Conservation (phyloP, 495 filamentous ascomycete species). For the Podospora pseudocomata region DNA sequence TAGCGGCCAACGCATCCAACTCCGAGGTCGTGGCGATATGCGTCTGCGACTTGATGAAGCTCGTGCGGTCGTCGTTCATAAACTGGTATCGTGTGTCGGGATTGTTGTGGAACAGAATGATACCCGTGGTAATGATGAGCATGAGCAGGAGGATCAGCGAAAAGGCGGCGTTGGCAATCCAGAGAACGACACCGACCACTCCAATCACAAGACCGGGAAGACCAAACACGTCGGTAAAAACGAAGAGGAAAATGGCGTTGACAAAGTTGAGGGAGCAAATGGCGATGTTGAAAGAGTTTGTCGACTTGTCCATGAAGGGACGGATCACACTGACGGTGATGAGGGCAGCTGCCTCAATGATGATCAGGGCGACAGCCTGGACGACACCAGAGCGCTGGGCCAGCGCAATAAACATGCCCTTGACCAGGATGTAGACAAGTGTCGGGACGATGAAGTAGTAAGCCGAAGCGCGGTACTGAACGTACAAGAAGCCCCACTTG, state of each 20-base stretch:
- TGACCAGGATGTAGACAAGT: conserved; percentile 74
- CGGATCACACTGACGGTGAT: conserved; percentile 75
- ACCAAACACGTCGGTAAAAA: conserved; percentile 81
- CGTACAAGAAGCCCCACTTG: conserved; percentile 98
- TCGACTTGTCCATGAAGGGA: conserved; percentile 99
- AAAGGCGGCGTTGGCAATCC: conserved; percentile 86
- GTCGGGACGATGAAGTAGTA: conserved; percentile 94
- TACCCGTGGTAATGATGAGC: conserved; percentile 77
- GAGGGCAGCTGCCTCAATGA: conserved; percentile 80
- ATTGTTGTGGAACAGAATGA: conserved; percentile 87
- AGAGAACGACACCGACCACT: conserved; percentile 92
- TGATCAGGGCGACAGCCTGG: conserved; percentile 79
- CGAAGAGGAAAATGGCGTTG: conserved; percentile 79
- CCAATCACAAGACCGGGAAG: conserved; percentile 83
- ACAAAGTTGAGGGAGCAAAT: conserved; percentile 88
- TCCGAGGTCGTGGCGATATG: conserved; percentile 73
- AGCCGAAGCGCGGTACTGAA: conserved; percentile 92
- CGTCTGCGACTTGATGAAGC: conserved; percentile 98
- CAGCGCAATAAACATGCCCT: conserved; percentile 88
- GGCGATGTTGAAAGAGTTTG: conserved; percentile 93
- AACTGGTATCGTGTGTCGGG: conserved; percentile 94
- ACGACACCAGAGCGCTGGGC: conserved; percentile 67
- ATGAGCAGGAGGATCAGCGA: conserved; percentile 80
- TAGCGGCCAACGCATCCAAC: conserved; percentile 87
- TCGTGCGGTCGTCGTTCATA: conserved; percentile 93